Conservation (phyloP, 805 yeast species). For the Starmerella sp. region DNA sequence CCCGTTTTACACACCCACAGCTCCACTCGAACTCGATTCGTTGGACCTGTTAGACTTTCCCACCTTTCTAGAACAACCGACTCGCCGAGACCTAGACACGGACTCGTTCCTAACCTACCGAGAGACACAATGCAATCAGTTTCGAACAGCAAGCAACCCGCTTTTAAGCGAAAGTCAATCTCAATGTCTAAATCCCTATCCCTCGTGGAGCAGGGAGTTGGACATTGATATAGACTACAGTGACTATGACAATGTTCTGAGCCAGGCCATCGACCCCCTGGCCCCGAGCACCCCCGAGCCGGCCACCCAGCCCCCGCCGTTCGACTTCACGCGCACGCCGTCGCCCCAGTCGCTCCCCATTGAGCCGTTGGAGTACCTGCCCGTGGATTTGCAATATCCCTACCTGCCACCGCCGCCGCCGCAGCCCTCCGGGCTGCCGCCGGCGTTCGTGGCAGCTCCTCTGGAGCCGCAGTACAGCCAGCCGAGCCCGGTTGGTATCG, state of each 20-base stretch:
- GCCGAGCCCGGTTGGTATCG: neutral
- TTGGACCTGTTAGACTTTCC: constrained; percentile 12
- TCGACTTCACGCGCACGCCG: constrained; percentile 2
- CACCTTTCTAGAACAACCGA: constrained; percentile 1
- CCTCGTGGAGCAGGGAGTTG: neutral
- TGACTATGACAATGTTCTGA: neutral
- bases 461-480: neutral
- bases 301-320: neutral
- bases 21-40: constrained; percentile 15
- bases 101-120: neutral
- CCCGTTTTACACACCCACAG: constrained; percentile 9
- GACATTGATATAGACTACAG: neutral
- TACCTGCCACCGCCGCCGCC: neutral
- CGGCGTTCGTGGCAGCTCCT: neutral
- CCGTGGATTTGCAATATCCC: neutral
- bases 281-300: neutral
- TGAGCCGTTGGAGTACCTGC: neutral
- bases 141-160: neutral
- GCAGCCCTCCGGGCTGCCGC: neutral
- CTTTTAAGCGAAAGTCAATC: neutral
- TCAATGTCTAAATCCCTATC: too few species aligned
- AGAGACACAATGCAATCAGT: neutral
- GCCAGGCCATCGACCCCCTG: neutral
- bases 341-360: neutral
- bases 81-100: neutral